Percentiles rank a stretch among this genome's conserved stretches.
phyloP scores from a whole-genome alignment of 768 basidiomycete species.

The Hericium erinaceus region DNA sequence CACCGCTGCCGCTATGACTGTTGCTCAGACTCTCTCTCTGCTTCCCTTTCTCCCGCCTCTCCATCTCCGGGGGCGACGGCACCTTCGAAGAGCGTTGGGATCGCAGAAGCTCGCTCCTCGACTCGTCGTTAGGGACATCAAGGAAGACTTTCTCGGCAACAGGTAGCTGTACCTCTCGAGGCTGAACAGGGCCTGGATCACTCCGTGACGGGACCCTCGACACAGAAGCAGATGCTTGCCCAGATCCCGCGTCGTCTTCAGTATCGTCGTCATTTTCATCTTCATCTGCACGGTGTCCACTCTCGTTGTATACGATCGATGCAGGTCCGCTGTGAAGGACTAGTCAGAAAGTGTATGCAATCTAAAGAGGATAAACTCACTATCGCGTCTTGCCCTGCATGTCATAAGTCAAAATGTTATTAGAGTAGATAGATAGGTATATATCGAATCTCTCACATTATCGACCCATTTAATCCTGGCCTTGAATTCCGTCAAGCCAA shows the following conservation, averaged over 20 bases:
- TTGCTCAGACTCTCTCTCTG: constrained; percentile 15
- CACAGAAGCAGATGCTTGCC: constrained; percentile 31
- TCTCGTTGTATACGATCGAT: constrained; percentile 74
- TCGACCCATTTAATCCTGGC: constrained; percentile 79
- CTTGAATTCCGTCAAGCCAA: constrained; percentile 74
- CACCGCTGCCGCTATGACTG: not conserved
- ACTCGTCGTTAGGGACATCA: constrained; percentile 18
- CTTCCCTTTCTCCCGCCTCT: constrained; percentile 18
- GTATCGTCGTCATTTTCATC: constrained; percentile 58
- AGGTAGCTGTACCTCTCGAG: constrained; percentile 19
- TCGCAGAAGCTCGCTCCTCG: not conserved
- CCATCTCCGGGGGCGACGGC: constrained; percentile 9
- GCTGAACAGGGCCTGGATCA: constrained; percentile 22
- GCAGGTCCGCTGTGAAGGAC: constrained; percentile 54
- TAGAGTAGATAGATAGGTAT: constrained; percentile 7
- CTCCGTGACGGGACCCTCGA: constrained; percentile 49
- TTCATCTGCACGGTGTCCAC: constrained; percentile 64
- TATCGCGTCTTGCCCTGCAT: constrained; percentile 59
- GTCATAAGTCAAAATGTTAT: not conserved
- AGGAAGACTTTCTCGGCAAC: constrained; percentile 16
- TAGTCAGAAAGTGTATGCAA: not conserved
- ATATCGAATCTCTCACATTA: constrained; percentile 37
- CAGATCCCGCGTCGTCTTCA: constrained; percentile 44
- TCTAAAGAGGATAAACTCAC: constrained; percentile 30
- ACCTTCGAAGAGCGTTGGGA: constrained; percentile 18